Evolutionary conservation across 805 yeast species (phyloP), one percentile per base, ranked within the genome.

Genomic region (Yamadazyma sp.): DNA sequence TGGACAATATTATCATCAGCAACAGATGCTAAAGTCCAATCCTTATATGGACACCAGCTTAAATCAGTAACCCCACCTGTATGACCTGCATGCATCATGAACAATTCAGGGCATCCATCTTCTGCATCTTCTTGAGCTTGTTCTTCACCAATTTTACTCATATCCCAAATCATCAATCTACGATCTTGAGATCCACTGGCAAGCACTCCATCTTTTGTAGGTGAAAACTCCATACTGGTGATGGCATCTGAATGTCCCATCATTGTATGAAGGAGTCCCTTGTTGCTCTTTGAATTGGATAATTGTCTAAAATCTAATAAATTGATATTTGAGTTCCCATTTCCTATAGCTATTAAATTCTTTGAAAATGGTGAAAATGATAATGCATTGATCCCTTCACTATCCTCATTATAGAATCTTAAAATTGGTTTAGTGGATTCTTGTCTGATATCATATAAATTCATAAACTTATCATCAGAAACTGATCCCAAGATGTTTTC

Each of bases 21-120:
- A 30, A 73, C 75, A 23, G 85, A 73, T 0, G 84, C 86, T 37
- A 83, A 50, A 24, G 85, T 72, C 89, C 91, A 85, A n/a, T 85
- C 85, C 39, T 78, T 70, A 46, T 69, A 76, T 5, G 80, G 78
- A 51, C 80, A 82, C 70, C 86, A 80, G 22, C 79, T 73, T 45
- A 85, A 67, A 54, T 85, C 95, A 27, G 80, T 78, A 12, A 85
- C 80, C 5, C 82, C 70, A 12, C 86, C 82, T 13, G 88, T 80
- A 53, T 87, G 95, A 14, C 96, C 96, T 24, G 94, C 95, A 54
- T 87, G 96, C 81, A 87, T 83, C 88, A 86, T 83, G 48, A 86
- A 66, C 23, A 87, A 60, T 56, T 87, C 96, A 4, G 95, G 91
- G 18, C 83, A 83, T 25, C 95, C 96, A 50, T 87, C 96, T 45